These are phyloP conservation scores for Diaporthe citriasiana DNA, from an alignment of 2,329 filamentous ascomycete species.

Conservation along the genomic window DNA sequence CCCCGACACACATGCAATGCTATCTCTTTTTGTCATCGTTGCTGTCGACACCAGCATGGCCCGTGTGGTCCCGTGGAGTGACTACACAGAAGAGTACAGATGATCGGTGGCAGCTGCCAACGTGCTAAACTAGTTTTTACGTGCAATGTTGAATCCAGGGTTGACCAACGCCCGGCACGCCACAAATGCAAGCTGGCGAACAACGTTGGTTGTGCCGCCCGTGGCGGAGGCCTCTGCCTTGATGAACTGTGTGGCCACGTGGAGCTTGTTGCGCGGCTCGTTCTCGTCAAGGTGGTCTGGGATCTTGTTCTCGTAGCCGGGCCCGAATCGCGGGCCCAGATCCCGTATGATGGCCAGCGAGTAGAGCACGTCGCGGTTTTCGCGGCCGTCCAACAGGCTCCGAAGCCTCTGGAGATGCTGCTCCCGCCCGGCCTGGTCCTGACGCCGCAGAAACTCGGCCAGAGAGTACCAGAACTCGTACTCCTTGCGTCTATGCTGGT, in stretches of 20 bases:
- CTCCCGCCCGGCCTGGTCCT: conserved; percentile 75
- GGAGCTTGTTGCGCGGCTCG: conserved; percentile 75
- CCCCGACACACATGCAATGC: neutral
- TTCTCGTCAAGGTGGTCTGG: conserved; percentile 75
- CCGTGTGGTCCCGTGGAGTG: neutral
- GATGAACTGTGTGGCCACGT: conserved; percentile 79
- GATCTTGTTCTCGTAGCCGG: conserved; percentile 69
- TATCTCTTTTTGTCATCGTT: neutral
- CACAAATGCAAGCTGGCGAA: conserved; percentile 78
- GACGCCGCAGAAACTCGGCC: conserved; percentile 76
- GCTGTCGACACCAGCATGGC: neutral
- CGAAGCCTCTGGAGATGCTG: conserved; percentile 76
- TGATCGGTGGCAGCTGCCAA: neutral
- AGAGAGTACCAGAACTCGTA: conserved; percentile 87
- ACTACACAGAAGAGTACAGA: neutral
- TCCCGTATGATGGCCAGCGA: conserved; percentile 86
- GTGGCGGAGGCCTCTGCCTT: conserved; percentile 72
- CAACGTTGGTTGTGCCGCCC: conserved; percentile 81
- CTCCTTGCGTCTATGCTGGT: conserved; percentile 71
- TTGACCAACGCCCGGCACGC: conserved; percentile 72
- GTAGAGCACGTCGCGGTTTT: conserved; percentile 92
- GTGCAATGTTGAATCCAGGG: conserved; percentile 66
- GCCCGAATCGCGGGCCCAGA: conserved; percentile 75
- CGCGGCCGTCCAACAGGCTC: conserved; percentile 80
- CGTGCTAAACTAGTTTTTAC: conserved; percentile 42